Conservation (phyloP, 805 yeast species). For the Tetrapisispora fleetii region DNA sequence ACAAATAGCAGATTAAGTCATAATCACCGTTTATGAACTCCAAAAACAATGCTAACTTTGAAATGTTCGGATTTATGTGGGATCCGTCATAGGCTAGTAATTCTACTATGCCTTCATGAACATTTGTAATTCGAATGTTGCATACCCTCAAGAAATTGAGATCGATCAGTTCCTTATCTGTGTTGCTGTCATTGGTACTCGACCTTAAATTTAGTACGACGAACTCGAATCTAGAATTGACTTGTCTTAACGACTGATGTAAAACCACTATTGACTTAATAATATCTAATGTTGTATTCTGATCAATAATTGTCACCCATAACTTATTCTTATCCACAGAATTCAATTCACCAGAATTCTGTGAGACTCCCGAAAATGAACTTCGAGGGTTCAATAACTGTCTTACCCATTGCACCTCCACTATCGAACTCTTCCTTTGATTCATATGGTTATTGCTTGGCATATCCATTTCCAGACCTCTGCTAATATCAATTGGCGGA, state of each 20-base stretch:
- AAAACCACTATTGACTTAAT: slow-evolving; percentile 19
- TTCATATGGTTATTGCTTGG: background rate
- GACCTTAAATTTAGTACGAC: slow-evolving; percentile 15
- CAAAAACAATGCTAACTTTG: slow-evolving; percentile 15
- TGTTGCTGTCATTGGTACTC: background rate
- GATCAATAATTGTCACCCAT: slow-evolving; percentile 25
- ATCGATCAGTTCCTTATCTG: background rate
- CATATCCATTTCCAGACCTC: background rate
- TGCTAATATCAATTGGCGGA: background rate
- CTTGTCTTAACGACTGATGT: slow-evolving; percentile 15
- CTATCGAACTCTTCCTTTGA: slow-evolving; percentile 21
- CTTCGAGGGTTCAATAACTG: slow-evolving; percentile 29
- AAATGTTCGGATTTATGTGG: background rate
- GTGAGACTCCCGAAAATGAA: slow-evolving; percentile 25
- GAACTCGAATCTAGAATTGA: slow-evolving; percentile 17
- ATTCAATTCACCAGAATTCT: slow-evolving; percentile 11
- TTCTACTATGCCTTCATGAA: slow-evolving; percentile 1
- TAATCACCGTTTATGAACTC: slow-evolving; percentile 11
- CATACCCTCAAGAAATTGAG: slow-evolving; percentile 3
- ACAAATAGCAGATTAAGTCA: slow-evolving; percentile 25
- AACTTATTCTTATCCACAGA: slow-evolving; percentile 7
- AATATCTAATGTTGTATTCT: slow-evolving; percentile 13
- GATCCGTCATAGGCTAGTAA: background rate
- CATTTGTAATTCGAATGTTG: slow-evolving; percentile 10
- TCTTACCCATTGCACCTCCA: slow-evolving; percentile 27